Conservation (phyloP, 169 alveolate species). For the Plasmodium billcollinsi region DNA sequence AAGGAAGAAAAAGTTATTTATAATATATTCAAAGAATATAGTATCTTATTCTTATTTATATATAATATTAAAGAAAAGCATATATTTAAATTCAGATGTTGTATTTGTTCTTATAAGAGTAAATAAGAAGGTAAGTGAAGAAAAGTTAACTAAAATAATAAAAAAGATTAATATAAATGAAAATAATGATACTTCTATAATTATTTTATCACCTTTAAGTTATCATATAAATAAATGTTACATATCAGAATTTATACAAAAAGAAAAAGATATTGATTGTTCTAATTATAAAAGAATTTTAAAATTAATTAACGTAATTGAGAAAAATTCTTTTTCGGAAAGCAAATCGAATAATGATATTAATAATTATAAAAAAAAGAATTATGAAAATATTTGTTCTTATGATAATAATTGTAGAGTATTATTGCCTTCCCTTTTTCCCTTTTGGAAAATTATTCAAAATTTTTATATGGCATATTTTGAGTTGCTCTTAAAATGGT, state of each 20-base stretch:
- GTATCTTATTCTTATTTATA: constrained; percentile 41
- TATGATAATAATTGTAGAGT: background rate
- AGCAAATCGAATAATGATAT: background rate
- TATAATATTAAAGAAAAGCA: constrained; percentile 45
- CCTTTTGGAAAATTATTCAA: background rate
- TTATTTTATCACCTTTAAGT: constrained; percentile 56
- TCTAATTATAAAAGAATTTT: constrained; percentile 20
- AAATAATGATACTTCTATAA: constrained; percentile 1
- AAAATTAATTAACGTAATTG: background rate
- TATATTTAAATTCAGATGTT: constrained; percentile 30
- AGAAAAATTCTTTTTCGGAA: background rate
- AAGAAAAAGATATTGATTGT: constrained; percentile 49
- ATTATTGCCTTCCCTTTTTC: no score
- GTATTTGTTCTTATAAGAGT: constrained; percentile 35
- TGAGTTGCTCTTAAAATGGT: background rate
- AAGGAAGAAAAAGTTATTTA: constrained; percentile 13
- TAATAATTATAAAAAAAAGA: background rate
- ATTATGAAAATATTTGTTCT: background rate
- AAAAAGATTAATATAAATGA: constrained; percentile 26
- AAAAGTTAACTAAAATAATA: constrained; percentile 29
- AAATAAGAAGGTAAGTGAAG: constrained; percentile 7
- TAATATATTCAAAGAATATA: constrained; percentile 44
- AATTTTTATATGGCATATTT: background rate
- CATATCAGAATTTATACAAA: constrained; percentile 29
- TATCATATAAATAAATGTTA: constrained; percentile 56